Percentiles rank a stretch among this genome's conserved stretches.
Conservation (phyloP, 2,329 filamentous ascomycete species). For the Teratosphaeria epicoccoides region DNA sequence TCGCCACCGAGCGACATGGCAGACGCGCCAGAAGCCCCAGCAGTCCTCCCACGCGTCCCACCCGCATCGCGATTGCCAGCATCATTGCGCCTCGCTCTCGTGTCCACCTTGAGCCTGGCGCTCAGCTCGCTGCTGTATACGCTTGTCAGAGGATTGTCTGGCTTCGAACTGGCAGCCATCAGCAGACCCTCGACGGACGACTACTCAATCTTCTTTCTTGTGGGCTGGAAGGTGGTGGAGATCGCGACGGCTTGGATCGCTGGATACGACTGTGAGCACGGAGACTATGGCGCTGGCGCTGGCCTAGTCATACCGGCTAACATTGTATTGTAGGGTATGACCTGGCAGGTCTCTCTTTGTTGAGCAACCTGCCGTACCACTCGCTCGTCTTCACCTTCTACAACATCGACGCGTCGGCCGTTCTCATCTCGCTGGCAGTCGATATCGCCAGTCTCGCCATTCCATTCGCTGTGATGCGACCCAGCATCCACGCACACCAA, state of each 20-base stretch:
- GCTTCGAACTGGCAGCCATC: slow-evolving; percentile 56
- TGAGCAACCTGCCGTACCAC: slow-evolving; percentile 65
- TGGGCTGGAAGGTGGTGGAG: slow-evolving; percentile 52
- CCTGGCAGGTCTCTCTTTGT: slow-evolving; percentile 37
- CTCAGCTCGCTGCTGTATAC: slow-evolving; percentile 57
- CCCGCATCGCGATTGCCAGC: slow-evolving; percentile 4
- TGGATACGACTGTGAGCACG: slow-evolving; percentile 56
- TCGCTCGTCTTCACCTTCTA: slow-evolving; percentile 74
- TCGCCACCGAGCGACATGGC: slow-evolving; percentile 5
- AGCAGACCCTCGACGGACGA: slow-evolving; percentile 54
- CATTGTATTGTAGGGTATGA: slow-evolving; percentile 28
- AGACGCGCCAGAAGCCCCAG: slow-evolving; percentile 5
- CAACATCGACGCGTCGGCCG: slow-evolving; percentile 51
- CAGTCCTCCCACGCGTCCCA: slow-evolving; percentile 2
- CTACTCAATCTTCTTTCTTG: slow-evolving; percentile 47
- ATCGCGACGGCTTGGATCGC: slow-evolving; percentile 63
- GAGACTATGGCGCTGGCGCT: background rate
- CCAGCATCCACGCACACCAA: slow-evolving; percentile 52
- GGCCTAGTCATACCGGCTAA: slow-evolving; percentile 3
- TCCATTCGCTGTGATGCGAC: slow-evolving; percentile 66
- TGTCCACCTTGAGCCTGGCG: slow-evolving; percentile 45
- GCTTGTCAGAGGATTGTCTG: slow-evolving; percentile 48
- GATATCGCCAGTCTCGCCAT: slow-evolving; percentile 58
- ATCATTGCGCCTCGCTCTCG: slow-evolving; percentile 33
- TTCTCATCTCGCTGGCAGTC: slow-evolving; percentile 52